Evolutionary conservation across 2,329 filamentous ascomycete species (phyloP), one percentile per base, ranked within the genome.

Genomic region (Pseudogymnoascus sp.): DNA sequence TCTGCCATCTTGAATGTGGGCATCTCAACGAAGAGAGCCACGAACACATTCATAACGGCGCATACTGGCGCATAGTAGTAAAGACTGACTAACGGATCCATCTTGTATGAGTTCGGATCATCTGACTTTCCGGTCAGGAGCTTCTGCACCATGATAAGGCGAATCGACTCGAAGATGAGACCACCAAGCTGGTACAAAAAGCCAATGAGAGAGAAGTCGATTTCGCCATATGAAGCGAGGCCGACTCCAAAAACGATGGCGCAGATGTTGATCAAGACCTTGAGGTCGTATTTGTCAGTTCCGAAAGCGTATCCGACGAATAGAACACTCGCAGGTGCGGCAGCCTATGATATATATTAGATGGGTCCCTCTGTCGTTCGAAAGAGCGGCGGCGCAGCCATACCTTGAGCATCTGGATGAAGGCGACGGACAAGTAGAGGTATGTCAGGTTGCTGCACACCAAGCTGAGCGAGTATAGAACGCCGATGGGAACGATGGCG

Each of bases 51-150:
- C 86, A 92, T 91, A 70, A 87, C 76, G 60, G 90, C 89, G 76
- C 91, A 96, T 60, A 91, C 87, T 4, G 91, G 91, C 0, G 91
- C 91, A 73, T 91, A 96, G 80, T 96, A 96, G 82, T 96, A 96
- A 21, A 96, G 83, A 33, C 89, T 91, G 66, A 95, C 90, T 36
- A 96, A 82, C 36, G 91, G 90, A 72, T 95, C 90, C 91, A 96
- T 95, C 80, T 90, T 91, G 21, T 61, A 61, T 33, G 50, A 57
- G 35, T 61, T 61, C 6, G 59, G 59, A 26, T 78, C 89, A 15
- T 61, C 59, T 7, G 59, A 15, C 57, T 64, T 65, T 26, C 65
- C 65, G 72, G 86, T 90, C 61, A 96, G 84, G 70, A 96, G 81
- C 65, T 88, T 86, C 78, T 96, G 88, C 64, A 95, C 90, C 89